Conservation (phyloP, 352 stramenopile species). For the Pythium sp. region DNA sequence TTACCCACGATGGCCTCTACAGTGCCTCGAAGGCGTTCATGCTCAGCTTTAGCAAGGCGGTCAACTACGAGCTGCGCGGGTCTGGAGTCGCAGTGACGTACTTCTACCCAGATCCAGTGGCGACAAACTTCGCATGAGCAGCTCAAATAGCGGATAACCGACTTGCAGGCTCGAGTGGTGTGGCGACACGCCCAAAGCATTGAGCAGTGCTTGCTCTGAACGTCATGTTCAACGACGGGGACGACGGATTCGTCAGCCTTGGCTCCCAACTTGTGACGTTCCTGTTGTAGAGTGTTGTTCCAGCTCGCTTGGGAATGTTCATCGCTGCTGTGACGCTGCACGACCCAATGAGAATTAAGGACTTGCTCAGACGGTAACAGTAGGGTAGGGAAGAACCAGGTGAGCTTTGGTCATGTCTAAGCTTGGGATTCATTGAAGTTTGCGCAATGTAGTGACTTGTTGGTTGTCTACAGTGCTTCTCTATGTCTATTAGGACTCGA, state of each 20-base stretch:
- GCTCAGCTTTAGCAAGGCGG: no score
- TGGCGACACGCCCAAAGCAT: constrained; percentile 36
- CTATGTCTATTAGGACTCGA: constrained; percentile 6
- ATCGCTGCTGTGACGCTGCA: constrained; percentile 37
- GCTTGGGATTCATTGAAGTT: no score
- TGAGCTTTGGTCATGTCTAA: no score
- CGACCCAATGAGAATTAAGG: constrained; percentile 25
- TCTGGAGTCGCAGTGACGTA: constrained; percentile 79
- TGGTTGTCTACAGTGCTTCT: neutral
- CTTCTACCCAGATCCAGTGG: constrained; percentile 58
- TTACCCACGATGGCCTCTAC: no score
- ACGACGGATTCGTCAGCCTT: constrained; percentile 42
- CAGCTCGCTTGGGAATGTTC: constrained; percentile 34
- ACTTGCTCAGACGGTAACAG: constrained; percentile 24
- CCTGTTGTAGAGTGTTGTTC: constrained; percentile 31
- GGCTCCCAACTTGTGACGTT: constrained; percentile 35
- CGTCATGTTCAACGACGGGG: constrained; percentile 54
- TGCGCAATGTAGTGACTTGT: no score
- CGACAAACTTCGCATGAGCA: constrained; percentile 66
- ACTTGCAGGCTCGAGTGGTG: constrained; percentile 35
- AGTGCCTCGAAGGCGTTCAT: no score
- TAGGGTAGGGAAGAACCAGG: no score
- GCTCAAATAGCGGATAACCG: constrained; percentile 33
- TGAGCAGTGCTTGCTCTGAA: constrained; percentile 40
- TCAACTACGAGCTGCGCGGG: constrained; percentile 30